These are phyloP conservation scores for Cytidiella melzeri DNA, from an alignment of 768 basidiomycete species.

Conservation along the genomic window DNA sequence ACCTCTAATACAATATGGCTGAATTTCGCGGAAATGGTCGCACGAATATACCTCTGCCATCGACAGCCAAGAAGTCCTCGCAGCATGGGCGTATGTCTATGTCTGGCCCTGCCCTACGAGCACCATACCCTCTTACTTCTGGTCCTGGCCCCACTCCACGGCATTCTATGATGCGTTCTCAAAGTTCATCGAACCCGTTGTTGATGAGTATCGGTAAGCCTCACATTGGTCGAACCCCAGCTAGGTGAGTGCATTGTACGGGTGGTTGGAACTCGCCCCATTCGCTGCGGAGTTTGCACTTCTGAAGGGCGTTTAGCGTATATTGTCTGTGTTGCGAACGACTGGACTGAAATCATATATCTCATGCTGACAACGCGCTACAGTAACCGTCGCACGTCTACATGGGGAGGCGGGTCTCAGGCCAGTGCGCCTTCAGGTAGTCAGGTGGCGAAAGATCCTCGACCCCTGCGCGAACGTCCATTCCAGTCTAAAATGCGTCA, in stretches of 20 bases:
- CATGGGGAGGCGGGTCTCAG: constrained; percentile 53
- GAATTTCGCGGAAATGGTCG: constrained; percentile 39
- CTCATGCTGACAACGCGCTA: constrained; percentile 24
- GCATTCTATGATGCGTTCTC: constrained; percentile 64
- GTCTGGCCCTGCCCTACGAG: constrained; percentile 67
- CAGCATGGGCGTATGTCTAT: constrained; percentile 59
- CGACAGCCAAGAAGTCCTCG: constrained; percentile 66
- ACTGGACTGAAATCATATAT: background rate
- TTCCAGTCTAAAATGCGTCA: constrained; percentile 74
- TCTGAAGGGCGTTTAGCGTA: background rate
- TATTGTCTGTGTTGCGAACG: background rate
- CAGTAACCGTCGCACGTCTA: constrained; percentile 71
- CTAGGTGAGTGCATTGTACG: constrained; percentile 48
- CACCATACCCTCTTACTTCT: constrained; percentile 35
- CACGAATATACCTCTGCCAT: constrained; percentile 67
- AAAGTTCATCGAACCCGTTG: constrained; percentile 61
- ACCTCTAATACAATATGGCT: constrained; percentile 25
- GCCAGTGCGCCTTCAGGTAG: constrained; percentile 43
- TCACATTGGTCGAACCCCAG: constrained; percentile 64
- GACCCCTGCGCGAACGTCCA: constrained; percentile 69
- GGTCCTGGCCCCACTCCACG: constrained; percentile 46
- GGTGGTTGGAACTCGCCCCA: too few relatives aligned
- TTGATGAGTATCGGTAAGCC: constrained; percentile 65
- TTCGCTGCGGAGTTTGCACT: background rate
- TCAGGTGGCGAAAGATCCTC: constrained; percentile 62